A percentile compares a stretch with the other conserved stretches of the same genome.
Evolutionary conservation across 768 basidiomycete genomes (phyloP).

Genomic region (Lactarius akahatsu): DNA sequence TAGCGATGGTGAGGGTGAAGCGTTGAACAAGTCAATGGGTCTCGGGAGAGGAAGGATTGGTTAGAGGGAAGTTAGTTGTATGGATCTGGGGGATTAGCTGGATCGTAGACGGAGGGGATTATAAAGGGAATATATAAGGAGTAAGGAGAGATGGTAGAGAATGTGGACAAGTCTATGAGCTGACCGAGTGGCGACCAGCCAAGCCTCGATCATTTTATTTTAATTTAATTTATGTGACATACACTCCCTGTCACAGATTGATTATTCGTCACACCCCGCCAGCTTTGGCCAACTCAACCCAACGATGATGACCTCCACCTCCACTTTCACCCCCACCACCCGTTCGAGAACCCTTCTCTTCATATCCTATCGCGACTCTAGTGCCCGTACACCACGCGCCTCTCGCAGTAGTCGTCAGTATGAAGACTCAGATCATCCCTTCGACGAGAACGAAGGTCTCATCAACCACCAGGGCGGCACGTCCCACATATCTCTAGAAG

Average conservation of each 20-base stretch:
- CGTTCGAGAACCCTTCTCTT: slow-evolving; percentile 91
- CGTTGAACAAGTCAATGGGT: background rate
- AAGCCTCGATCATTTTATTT: background rate
- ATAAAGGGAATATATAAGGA: slow-evolving; percentile 25
- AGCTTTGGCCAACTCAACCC: slow-evolving; percentile 20
- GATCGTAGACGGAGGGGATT: slow-evolving; percentile 26
- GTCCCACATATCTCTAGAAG: slow-evolving; percentile 53
- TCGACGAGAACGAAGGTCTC: slow-evolving; percentile 70
- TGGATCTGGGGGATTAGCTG: slow-evolving; percentile 19
- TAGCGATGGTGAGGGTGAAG: slow-evolving; percentile 23
- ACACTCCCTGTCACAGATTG: background rate
- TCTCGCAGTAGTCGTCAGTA: slow-evolving; percentile 41
- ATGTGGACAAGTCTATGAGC: background rate
- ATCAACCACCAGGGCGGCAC: slow-evolving; percentile 45
- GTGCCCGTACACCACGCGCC: slow-evolving; percentile 46
- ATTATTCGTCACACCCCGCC: background rate
- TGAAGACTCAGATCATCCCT: slow-evolving; percentile 47
- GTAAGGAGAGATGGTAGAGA: slow-evolving; percentile 19
- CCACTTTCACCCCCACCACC: slow-evolving; percentile 46
- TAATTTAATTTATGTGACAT: background rate
- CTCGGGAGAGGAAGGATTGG: slow-evolving; percentile 12
- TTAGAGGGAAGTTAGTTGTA: slow-evolving; percentile 17
- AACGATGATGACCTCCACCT: slow-evolving; percentile 29
- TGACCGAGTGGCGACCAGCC: background rate
- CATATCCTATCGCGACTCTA: slow-evolving; percentile 88